Percentiles rank a stretch among this genome's conserved stretches.
phyloP scores from a whole-genome alignment of 1,284 basidiomycete species.

The Cutaneotrichosporon cavernicola region DNA sequence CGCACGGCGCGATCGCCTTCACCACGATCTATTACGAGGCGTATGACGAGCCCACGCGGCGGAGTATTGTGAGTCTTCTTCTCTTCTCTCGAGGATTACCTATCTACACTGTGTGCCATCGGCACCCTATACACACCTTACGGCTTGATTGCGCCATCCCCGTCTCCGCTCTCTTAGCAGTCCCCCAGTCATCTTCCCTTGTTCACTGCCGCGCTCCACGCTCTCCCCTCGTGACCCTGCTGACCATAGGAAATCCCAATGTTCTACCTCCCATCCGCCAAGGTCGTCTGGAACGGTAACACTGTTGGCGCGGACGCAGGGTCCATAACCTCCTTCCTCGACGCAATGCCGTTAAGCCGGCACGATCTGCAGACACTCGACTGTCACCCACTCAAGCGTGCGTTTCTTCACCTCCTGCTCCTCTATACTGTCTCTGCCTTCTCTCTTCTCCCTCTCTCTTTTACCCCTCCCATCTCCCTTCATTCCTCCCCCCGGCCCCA shows the following conservation, averaged over 20 bases:
- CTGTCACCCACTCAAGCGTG: slow-evolving; percentile 42
- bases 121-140: background rate
- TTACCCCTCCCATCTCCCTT: too few species aligned
- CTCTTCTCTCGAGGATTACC: too few species aligned
- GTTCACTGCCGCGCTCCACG: background rate
- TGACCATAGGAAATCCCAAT: slow-evolving; percentile 39
- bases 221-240: background rate
- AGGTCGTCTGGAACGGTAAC: slow-evolving; percentile 50
- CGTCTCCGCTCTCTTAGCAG: too few species aligned
- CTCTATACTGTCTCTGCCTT: too few species aligned
- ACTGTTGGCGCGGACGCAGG: slow-evolving; percentile 30
- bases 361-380: slow-evolving; percentile 49
- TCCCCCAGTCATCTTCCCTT: background rate
- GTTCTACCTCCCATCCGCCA: slow-evolving; percentile 42
- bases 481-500: background rate
- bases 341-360: slow-evolving; percentile 39
- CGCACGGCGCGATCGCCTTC: slow-evolving; percentile 50
- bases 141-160: too few species aligned
- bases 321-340: slow-evolving; percentile 38
- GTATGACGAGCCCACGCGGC: slow-evolving; percentile 46
- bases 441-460: too few species aligned
- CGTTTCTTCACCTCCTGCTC: background rate
- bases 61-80: slow-evolving; percentile 32
- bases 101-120: background rate
- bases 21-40: slow-evolving; percentile 50